Evolutionary conservation across 2,329 filamentous ascomycete species (phyloP), one percentile per base, ranked within the genome.

Genomic region (Aureobasidium sp.): DNA sequence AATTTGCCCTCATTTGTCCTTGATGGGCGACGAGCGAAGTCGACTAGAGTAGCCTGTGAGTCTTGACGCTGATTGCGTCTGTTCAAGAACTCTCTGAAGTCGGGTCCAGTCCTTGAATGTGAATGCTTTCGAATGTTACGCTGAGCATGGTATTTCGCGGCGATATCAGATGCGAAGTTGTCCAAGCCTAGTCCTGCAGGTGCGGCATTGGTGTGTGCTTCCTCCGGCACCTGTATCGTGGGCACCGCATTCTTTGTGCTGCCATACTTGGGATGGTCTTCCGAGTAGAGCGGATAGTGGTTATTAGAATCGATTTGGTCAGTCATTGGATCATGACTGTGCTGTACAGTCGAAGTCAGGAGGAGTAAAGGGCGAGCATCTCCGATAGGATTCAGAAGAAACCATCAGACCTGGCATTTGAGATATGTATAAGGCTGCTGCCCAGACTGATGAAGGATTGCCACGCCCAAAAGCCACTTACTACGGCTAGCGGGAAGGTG

Each of bases 231-330:
- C 42, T 37, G 39, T 2, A 62, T 29, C 20, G 42, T 55, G 7
- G 50, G 42, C 20, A 51, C 42, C n/a, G 17, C 32, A 39, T 48
- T 39, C n/a, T 37, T 48, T 44, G 60, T 36, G 26, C 34, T 62
- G 48, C 60, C 60, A 53, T 53, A 62, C 27, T 62, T 62, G 12
- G 60, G 60, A 50, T 62, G 60, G 42, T 62, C 60, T 26, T 62
- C 60, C 34, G 60, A 62, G 41, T 62, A 62, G 8, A 62, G 50
- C 32, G 60, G 60, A 47, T 62, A 56, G 34, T 26, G 47, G 51
- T 36, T 17, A 44, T 62, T 62, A 56, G 60, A 50, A 47, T 55
- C 46, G 26, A 48, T 29, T 26, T 58, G 55, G 55, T 48, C 55
- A 48, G 55, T 58, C 55, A 58, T 58, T 29, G 42, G 53, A 32